A percentile compares a stretch with the other conserved stretches of the same genome.
Conservation (phyloP, 345 rosid genomes). For the Eucalyptus tenuipes region DNA sequence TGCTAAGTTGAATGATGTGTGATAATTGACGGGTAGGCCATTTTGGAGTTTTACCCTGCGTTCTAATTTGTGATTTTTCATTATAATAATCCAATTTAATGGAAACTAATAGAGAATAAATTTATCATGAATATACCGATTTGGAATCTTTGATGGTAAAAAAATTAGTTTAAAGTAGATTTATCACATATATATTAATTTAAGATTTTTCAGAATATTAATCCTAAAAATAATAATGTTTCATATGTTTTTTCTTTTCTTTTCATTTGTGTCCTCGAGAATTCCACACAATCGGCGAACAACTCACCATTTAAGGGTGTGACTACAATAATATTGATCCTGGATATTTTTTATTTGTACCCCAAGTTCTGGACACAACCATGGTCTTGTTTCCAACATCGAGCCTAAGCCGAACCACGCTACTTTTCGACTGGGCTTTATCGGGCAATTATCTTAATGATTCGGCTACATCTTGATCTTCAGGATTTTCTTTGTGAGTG, state of each 20-base stretch:
- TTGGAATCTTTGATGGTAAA: too few relatives aligned
- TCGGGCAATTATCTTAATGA: neutral
- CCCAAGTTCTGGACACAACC: neutral
- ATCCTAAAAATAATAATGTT: too few relatives aligned
- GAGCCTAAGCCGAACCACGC: rapidly evolving
- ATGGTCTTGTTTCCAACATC: neutral
- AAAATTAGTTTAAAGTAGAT: too few relatives aligned
- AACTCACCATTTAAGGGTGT: neutral
- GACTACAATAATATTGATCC: neutral
- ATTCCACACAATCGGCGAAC: neutral
- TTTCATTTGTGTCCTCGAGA: too few relatives aligned
- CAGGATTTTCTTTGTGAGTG: neutral
- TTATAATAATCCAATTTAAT: rapidly evolving
- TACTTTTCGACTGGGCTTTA: neutral
- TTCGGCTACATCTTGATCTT: neutral
- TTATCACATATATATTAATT: too few relatives aligned
- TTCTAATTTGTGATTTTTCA: too few relatives aligned
- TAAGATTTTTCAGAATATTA: too few relatives aligned
- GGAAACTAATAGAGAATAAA: rapidly evolving
- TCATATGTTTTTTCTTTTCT: too few relatives aligned
- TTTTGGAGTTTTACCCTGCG: rapidly evolving
- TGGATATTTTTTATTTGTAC: neutral
- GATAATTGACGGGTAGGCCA: rapidly evolving
- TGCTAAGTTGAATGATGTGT: rapidly evolving
- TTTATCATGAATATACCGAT: too few relatives aligned